These are phyloP conservation scores for Herpotrichia juniperi DNA, from an alignment of 2,329 filamentous ascomycete species.

Conservation along the genomic window DNA sequence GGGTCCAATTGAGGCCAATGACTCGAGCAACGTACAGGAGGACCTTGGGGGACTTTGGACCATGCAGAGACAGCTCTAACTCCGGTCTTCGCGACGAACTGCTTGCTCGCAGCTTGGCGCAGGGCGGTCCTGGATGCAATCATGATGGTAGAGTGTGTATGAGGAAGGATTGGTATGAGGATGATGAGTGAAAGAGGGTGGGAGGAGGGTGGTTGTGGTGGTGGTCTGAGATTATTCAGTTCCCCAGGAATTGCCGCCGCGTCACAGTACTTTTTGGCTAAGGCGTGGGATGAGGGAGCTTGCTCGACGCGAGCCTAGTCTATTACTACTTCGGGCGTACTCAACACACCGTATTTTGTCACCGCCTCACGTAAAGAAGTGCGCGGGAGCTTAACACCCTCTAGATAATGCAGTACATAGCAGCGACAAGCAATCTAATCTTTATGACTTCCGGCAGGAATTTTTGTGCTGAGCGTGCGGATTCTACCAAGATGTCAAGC, in stretches of 20 bases:
- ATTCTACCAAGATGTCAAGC: too few species aligned
- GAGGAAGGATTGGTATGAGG: too few species aligned
- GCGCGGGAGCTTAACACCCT: background rate
- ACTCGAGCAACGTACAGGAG: constrained; percentile 87
- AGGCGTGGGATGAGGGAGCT: constrained; percentile 7
- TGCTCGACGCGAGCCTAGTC: background rate
- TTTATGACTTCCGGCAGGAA: too few species aligned
- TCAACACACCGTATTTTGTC: background rate
- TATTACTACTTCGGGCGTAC: background rate
- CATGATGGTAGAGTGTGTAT: constrained; percentile 25
- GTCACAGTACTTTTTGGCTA: constrained; percentile 7
- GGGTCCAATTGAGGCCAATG: constrained; percentile 5
- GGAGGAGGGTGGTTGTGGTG: background rate
- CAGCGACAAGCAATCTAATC: too few species aligned
- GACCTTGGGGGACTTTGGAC: constrained; percentile 90
- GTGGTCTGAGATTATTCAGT: background rate
- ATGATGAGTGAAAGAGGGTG: too few species aligned
- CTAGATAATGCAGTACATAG: too few species aligned
- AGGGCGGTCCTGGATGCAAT: constrained; percentile 45
- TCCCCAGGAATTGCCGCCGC: constrained; percentile 4
- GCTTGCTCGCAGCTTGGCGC: constrained; percentile 45
- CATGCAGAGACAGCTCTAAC: constrained; percentile 78
- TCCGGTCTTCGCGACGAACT: constrained; percentile 44
- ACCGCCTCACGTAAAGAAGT: background rate
- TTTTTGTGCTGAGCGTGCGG: too few species aligned